Conservation (phyloP, 2,329 filamentous ascomycete genomes). For the Alternaria ventricosa region DNA sequence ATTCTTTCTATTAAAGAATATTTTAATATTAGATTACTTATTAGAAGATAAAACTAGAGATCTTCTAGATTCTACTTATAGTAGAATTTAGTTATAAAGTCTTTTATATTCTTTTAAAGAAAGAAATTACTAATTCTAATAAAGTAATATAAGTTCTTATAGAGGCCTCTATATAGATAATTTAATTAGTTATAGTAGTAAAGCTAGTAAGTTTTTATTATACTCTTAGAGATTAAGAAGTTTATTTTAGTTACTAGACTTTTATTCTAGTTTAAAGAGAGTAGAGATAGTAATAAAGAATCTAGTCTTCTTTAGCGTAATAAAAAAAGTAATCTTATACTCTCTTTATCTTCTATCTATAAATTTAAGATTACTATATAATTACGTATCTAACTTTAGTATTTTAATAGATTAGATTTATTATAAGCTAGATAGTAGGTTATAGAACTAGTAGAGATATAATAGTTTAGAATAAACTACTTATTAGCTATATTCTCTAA, state of each 20-base stretch:
- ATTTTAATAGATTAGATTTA: not conserved
- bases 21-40: conserved; percentile 2
- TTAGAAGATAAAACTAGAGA: conserved; percentile 4
- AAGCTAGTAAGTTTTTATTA: conserved; percentile 2
- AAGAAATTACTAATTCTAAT: not conserved
- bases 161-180: not conserved
- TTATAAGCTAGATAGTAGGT: not conserved
- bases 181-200: conserved; percentile 2
- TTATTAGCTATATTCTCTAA: not conserved
- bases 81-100: conserved; percentile 8
- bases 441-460: not conserved
- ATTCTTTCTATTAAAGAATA: conserved; percentile 4
- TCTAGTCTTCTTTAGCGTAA: not conserved
- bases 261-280: not conserved
- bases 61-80: conserved; percentile 5
- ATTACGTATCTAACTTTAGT: not conserved
- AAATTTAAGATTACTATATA: not conserved
- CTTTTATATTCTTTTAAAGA: not conserved
- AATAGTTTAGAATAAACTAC: not conserved
- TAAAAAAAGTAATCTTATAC: not conserved
- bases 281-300: not conserved
- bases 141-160: not conserved
- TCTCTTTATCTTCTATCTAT: not conserved
- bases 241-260: not conserved
- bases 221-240: not conserved